Base-by-base conservation (phyloP, 2,329 filamentous ascomycete species). In the Epichloe hybrida region DNA sequence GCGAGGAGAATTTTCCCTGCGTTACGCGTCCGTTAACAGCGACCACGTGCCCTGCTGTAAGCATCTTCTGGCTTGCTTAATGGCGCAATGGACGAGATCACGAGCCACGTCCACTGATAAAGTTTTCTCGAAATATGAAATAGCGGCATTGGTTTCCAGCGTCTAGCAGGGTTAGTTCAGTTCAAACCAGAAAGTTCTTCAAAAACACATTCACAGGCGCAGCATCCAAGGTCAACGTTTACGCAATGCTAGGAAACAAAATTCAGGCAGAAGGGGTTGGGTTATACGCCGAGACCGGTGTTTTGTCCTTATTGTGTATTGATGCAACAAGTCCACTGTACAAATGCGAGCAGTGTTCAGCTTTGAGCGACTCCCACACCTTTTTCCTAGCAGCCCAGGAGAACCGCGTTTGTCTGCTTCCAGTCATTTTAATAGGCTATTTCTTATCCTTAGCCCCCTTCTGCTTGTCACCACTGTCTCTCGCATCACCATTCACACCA, bases 1-100 rank as follows among this genome's bases (percentile, higher is more conserved):
- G 2, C 15, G 17, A 13, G 17, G 21, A 20, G 17, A 8, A n/a
- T 21, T 12, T 5, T 23, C 27, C 21, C 46, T 13, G 5, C 15
- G 17, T 21, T 13, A 27, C 23, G 11, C 34, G 21, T 39, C 37
- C n/a, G 41, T 23, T 6, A 59, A 58, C 3, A 61, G 54, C 1
- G 61, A 57, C 9, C 61, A 67, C 38, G 69, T 76, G 52, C 77
- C 80, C 58, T 86, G 68, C 50, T 98, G 91, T 65, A 96, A 96
- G 69, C 91, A 98, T 66, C 67, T 97, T 5, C 75, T 97, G 15
- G 91, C 91, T 1, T 94, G 87, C 64, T 67, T 91, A 40, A 65
- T 97, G 50, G 83, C 75, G 5, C 83, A 88, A 63, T 90, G 86
- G 71, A 63, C 62, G 0, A 64, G 55, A 3, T 64, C 81, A 31